phyloP scores from a whole-genome alignment of 805 yeast species.

The Jamesozyma piceae region DNA sequence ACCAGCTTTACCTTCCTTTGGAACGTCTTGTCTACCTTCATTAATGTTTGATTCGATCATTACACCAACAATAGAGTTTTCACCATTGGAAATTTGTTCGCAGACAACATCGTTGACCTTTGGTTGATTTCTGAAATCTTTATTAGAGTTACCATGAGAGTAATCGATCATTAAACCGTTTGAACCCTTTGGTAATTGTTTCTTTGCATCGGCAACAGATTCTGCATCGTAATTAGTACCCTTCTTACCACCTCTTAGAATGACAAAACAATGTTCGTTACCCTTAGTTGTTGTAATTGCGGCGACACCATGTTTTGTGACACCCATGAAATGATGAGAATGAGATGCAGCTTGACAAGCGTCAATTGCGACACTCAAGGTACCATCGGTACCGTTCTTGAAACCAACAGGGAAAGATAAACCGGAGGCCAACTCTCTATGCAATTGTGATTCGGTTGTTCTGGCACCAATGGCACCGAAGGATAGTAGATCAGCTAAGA shows the following conservation, averaged over 20 bases:
- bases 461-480: slow-evolving; percentile 99
- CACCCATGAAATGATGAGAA: slow-evolving; percentile 93
- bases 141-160: slow-evolving; percentile 93
- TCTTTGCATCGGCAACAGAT: slow-evolving; percentile 68
- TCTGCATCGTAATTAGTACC: slow-evolving; percentile 87
- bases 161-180: slow-evolving; percentile 85
- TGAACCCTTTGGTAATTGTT: slow-evolving; percentile 38
- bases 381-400: slow-evolving; percentile 97
- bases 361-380: slow-evolving; percentile 84
- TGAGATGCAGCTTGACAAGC: slow-evolving; percentile 88
- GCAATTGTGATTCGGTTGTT: slow-evolving; percentile 96
- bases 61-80: slow-evolving; percentile 73
- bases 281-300: slow-evolving; percentile 96
- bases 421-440: slow-evolving; percentile 95
- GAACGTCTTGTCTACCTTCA: slow-evolving; percentile 85
- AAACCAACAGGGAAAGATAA: slow-evolving; percentile 97
- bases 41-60: slow-evolving; percentile 91
- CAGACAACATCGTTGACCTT: slow-evolving; percentile 77
- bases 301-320: slow-evolving; percentile 92
- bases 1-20: slow-evolving; percentile 47
- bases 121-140: slow-evolving; percentile 93
- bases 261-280: slow-evolving; percentile 87
- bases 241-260: slow-evolving; percentile 89
- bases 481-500: slow-evolving; percentile 78
- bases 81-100: slow-evolving; percentile 74